Conservation (phyloP, 805 yeast genomes). For the Monosporozyma yasuniensis region DNA sequence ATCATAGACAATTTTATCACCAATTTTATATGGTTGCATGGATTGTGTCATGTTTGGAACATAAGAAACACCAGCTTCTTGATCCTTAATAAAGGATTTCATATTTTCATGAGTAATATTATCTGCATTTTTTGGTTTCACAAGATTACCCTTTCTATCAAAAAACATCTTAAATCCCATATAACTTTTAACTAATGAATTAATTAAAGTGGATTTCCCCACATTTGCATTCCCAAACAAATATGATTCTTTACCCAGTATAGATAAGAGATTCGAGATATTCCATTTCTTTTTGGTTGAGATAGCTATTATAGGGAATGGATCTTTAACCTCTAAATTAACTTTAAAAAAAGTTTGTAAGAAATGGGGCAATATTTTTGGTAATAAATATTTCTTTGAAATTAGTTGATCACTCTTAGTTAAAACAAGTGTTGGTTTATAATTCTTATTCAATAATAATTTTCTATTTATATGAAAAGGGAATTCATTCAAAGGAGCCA, state of each 20-base stretch:
- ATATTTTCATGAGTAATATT: neutral
- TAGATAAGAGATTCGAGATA: slow-evolving; percentile 14
- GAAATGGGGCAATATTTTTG: slow-evolving; percentile 24
- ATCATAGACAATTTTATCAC: slow-evolving; percentile 28
- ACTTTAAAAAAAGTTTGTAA: slow-evolving; percentile 26
- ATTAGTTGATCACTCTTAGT: slow-evolving; percentile 30
- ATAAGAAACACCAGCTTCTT: slow-evolving; percentile 31
- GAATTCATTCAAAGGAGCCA: slow-evolving; percentile 61
- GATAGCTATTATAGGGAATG: slow-evolving; percentile 10
- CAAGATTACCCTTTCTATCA: slow-evolving; percentile 7
- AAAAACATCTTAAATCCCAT: slow-evolving; percentile 13
- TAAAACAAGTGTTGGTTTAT: slow-evolving; percentile 14
- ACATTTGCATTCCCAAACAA: slow-evolving; percentile 59
- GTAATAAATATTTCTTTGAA: slow-evolving; percentile 13
- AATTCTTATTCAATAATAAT: slow-evolving; percentile 10
- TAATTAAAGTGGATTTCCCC: slow-evolving; percentile 60
- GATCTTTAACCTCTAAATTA: slow-evolving; percentile 11
- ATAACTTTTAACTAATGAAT: slow-evolving; percentile 34
- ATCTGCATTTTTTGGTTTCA: slow-evolving; percentile 3
- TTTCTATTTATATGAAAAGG: slow-evolving; percentile 48
- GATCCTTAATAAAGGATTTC: slow-evolving; percentile 9
- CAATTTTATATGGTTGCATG: slow-evolving; percentile 34
- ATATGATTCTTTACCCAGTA: slow-evolving; percentile 31
- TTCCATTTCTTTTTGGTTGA: slow-evolving; percentile 26
- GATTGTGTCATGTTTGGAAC: slow-evolving; percentile 69